Percentiles rank a stretch among this genome's conserved stretches.
phyloP scores from a whole-genome alignment of 192 early-diverging fungal genomes.

The Spizellomyces sp. region DNA sequence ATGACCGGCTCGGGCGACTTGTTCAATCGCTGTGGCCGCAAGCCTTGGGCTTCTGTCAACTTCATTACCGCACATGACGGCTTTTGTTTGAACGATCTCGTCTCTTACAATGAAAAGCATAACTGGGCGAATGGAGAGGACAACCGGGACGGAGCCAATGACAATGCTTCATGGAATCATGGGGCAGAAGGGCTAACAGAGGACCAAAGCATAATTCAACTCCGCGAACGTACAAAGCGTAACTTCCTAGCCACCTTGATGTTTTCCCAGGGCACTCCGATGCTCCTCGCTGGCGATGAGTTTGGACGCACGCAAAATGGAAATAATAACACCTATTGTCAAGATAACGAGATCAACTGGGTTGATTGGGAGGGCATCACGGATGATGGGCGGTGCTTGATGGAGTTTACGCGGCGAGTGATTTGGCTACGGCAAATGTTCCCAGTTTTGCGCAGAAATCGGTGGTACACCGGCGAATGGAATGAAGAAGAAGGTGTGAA shows the following conservation, averaged over 20 bases:
- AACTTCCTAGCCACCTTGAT: slow-evolving; percentile 29
- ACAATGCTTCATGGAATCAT: slow-evolving; percentile 32
- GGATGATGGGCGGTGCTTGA: slow-evolving; percentile 20
- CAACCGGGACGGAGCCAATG: slow-evolving; percentile 32
- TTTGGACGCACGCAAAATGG: slow-evolving; percentile 30
- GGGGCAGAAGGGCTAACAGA: slow-evolving; percentile 21
- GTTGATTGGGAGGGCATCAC: slow-evolving; percentile 34
- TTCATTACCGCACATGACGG: slow-evolving; percentile 34
- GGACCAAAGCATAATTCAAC: slow-evolving; percentile 16
- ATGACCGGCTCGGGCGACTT: slow-evolving; percentile 29
- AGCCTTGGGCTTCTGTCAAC: slow-evolving; percentile 32
- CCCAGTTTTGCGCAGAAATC: slow-evolving; percentile 28
- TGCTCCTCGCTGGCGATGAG: slow-evolving; percentile 30
- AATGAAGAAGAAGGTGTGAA: slow-evolving; percentile 29
- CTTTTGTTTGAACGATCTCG: slow-evolving; percentile 26
- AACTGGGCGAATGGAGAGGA: slow-evolving; percentile 30
- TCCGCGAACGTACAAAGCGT: slow-evolving; percentile 33
- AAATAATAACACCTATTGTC: slow-evolving; percentile 34
- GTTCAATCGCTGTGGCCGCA: slow-evolving; percentile 25
- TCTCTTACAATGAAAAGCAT: slow-evolving; percentile 35
- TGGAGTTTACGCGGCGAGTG: slow-evolving; percentile 29
- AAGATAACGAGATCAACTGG: slow-evolving; percentile 36
- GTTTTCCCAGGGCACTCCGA: slow-evolving; percentile 31
- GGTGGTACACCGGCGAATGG: slow-evolving; percentile 26
- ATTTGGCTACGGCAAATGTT: slow-evolving; percentile 31